Base-by-base conservation (phyloP, 345 rosid species). In the Eucalyptus regnans region DNA sequence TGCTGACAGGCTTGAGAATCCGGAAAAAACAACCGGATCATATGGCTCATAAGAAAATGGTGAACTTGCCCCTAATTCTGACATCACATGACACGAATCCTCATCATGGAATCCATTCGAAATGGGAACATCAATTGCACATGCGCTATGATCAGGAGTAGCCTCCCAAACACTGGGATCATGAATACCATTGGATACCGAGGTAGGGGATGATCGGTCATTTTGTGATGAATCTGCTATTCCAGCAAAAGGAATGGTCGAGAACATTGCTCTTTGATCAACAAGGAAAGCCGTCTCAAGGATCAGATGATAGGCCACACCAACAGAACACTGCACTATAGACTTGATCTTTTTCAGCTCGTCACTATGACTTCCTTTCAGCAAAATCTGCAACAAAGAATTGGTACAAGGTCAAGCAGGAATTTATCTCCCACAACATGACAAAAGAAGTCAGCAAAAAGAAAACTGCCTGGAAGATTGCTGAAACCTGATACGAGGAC, bases 241-340 rank as follows among this genome's bases (percentile, higher is more conserved):
- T 89, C 91, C 93, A 85, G 94, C 76, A 54, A 92, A 88, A 79
- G 92, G 91, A 91, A 95, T 87, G 60, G 99, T 93, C 79, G 97
- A 95, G 86, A 96, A 96, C 99, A 97, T 98, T 88, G 96, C 92
- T 86, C 93, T 92, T 93, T 93, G 94, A 91, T 98, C 99, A 91
- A 95, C 94, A 18, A 98, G 94, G 91, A 96, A 98, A 86, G 97
- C 95, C 86, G 98, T 96, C 95, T 98, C 99, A n/a, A 98, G 96
- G 90, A 95, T 95, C 89, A 98, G 93, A 93, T 94, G 96, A 92
- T 97, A 93, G 54, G 99, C 99, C 91, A 95, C 88, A 31, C 88
- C 90, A 90, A 96, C 95, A 11, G 96, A 96, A 88, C 90, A 88
- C 86, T 95, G 99, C 71, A 97, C 93, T 90, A 96, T 97, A 88